Conservation (phyloP, 176 grass and related monocot genomes). For the Rhynchospora breviuscula region DNA sequence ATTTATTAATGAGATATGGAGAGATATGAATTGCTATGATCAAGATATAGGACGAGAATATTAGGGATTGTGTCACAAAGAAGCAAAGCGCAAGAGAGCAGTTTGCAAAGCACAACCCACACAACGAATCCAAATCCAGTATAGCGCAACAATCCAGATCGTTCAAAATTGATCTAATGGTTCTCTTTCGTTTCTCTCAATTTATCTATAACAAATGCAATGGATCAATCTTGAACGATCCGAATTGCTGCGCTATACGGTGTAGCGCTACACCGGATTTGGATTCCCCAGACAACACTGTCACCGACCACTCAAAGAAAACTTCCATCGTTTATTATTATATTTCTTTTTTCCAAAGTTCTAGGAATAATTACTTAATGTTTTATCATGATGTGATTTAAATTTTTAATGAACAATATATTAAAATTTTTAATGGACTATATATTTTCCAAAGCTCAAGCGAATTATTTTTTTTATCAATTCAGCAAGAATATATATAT, state of each 20-base stretch:
- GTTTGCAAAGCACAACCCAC: conserved; percentile 1
- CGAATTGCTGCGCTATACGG: no score
- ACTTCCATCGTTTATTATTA: not conserved
- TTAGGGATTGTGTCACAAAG: not conserved
- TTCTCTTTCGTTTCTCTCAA: no score
- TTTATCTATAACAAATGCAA: no score
- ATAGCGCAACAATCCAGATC: no score
- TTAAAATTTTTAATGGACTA: no score
- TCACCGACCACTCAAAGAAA: conserved; percentile 18
- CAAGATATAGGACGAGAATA: not conserved
- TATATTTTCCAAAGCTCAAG: no score
- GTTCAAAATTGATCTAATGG: no score
- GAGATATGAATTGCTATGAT: not conserved
- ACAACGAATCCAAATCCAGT: no score
- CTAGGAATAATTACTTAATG: not conserved
- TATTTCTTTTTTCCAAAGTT: not conserved
- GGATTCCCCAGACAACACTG: not conserved
- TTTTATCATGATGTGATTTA: not conserved
- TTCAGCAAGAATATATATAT: no score
- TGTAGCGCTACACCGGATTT: no score
- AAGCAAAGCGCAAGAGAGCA: conserved; percentile 7
- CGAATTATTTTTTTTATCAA: no score
- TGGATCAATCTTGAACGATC: no score
- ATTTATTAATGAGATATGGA: not conserved
- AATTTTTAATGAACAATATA: not conserved